Evolutionary conservation across 1,284 basidiomycete genomes (phyloP), one percentile per base, ranked within the genome.

Genomic region (Salmacisia buchloeana): DNA sequence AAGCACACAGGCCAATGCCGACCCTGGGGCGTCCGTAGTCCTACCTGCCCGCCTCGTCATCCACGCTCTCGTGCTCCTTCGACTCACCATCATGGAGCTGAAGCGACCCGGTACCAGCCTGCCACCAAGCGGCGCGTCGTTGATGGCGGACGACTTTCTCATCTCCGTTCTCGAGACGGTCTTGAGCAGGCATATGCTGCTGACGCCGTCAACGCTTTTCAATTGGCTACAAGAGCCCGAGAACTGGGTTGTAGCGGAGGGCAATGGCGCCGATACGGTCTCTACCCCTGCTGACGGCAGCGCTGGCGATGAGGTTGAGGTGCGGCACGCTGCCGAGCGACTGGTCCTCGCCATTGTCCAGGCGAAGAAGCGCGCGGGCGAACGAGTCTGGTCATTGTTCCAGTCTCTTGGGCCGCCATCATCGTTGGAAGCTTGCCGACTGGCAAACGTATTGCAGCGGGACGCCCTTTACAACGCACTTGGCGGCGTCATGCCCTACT

Each of bases 381-480:
- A 61, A 23, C 31, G 27, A 31, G 49, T 54, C 18, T 54, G 49
- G 49, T 18, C 18, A 60, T 46, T 39, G 15, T 34, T 54, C n/a
- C 58, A 38, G 7, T 39, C 31, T 21, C n/a, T 54, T 9, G 49
- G 71, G 78, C 15, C 70, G 73, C n/a, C 64, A 73, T 58, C 63
- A 69, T n/a, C 35, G 78, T 10, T 77, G 71, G 73, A 57, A 54
- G 10, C 66, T 66, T 36, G 78, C 76, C 66, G 63, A 2, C 63
- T 78, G 3, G 69, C 72, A 29, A 65, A 63, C 13, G 65, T 77
- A 10, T 39, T 79, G 21, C 61, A 68, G 1, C 65, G 77, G 13
- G 77, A 79, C 46, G 76, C 76, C 18, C 63, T 77, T 58, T 79
- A 79, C 59, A 69, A 71, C 5, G 77, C 74, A 2, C 63, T 72